These are phyloP conservation scores for Fusarium chlamydosporum DNA, from an alignment of 2,329 filamentous ascomycete genomes.

Conservation along the genomic window DNA sequence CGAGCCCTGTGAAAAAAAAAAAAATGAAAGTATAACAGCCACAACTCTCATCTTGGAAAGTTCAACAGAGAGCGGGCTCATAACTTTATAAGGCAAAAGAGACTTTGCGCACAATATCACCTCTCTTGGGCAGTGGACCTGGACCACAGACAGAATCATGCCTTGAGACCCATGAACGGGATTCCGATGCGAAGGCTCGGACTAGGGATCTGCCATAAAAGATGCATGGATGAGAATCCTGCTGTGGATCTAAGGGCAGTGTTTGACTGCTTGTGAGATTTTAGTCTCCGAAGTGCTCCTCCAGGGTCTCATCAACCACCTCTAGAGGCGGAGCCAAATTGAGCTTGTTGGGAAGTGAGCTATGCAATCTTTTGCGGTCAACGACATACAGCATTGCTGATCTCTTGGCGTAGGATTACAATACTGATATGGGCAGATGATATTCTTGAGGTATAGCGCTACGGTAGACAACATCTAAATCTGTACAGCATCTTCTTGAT, in stretches of 20 bases:
- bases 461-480: constrained; percentile 6
- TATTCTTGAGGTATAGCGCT: not conserved
- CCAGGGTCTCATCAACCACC: too few species aligned
- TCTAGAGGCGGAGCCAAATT: constrained; percentile 26
- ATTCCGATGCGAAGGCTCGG: constrained; percentile 15
- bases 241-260: constrained; percentile 34
- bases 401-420: constrained; percentile 10
- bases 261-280: constrained; percentile 42
- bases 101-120: not conserved
- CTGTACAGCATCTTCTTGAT: not conserved
- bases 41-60: constrained; percentile 5
- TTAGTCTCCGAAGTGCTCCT: constrained; percentile 9
- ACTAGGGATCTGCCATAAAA: constrained; percentile 32
- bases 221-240: constrained; percentile 21
- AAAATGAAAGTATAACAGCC: not conserved
- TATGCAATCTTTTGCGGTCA: not conserved
- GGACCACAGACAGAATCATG: constrained; percentile 4
- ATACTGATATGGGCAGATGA: constrained; percentile 7
- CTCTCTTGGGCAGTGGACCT: constrained; percentile 4
- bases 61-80: not conserved
- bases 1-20: not conserved
- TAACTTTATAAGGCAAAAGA: constrained; percentile 30
- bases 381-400: not conserved
- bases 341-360: constrained; percentile 7
- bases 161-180: constrained; percentile 6